A percentile compares a stretch with the other conserved stretches of the same genome.
phyloP scores from a whole-genome alignment of 1,284 basidiomycete species.

The Blastosporella zonata region DNA sequence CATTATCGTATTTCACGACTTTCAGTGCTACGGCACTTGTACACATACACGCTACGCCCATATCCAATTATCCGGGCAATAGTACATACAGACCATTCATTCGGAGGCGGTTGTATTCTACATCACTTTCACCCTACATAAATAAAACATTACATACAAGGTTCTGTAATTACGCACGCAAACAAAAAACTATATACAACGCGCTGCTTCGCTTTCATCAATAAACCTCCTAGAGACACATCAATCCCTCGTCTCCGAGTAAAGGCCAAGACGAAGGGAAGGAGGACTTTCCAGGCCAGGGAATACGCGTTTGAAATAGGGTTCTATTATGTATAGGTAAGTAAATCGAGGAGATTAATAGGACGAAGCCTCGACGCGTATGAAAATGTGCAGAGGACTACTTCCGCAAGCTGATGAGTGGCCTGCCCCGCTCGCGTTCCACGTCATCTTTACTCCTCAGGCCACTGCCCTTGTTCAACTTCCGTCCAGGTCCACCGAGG shows the following conservation, averaged over 20 bases:
- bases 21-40: constrained; percentile 5
- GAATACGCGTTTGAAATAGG: not conserved
- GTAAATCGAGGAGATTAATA: constrained; percentile 15
- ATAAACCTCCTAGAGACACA: too few relatives aligned
- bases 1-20: constrained; percentile 1
- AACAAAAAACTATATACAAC: too few relatives aligned
- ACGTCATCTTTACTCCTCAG: constrained; percentile 61
- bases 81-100: not conserved
- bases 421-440: constrained; percentile 72
- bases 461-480: constrained; percentile 66
- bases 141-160: too few relatives aligned
- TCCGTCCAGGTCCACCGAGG: constrained; percentile 65
- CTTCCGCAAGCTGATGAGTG: constrained; percentile 57
- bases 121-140: too few relatives aligned
- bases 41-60: constrained; percentile 5
- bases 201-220: too few relatives aligned
- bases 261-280: not conserved
- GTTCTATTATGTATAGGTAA: constrained; percentile 12
- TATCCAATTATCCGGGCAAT: not conserved
- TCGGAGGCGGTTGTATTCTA: constrained; percentile 8
- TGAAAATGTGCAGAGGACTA: constrained; percentile 21
- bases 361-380: not conserved
- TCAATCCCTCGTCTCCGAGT: not conserved
- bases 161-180: too few relatives aligned
- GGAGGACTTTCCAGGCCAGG: not conserved